These are phyloP conservation scores for Mychonastes homosphaera DNA, from an alignment of 139 green algal genomes.

Conservation along the genomic window DNA sequence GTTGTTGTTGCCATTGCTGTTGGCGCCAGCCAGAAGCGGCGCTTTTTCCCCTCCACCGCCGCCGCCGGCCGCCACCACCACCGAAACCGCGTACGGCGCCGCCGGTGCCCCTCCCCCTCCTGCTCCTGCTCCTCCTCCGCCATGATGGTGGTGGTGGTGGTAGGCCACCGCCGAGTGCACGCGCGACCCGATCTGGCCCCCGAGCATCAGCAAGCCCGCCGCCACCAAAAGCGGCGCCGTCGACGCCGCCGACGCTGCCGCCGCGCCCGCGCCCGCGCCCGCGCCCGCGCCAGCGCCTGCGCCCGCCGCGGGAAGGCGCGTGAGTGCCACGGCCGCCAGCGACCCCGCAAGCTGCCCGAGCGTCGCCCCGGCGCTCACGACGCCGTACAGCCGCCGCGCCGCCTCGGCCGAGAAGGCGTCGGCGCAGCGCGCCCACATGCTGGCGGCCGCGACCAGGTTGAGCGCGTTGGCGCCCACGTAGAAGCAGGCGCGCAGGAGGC, in stretches of 20 bases:
- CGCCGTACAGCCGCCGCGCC: slow-evolving; percentile 44
- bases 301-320: not conserved
- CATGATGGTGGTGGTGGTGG: not conserved
- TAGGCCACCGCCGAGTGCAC: not conserved
- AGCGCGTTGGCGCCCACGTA: slow-evolving; percentile 60
- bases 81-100: too few species aligned
- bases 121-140: not conserved
- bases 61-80: too few species aligned
- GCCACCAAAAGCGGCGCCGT: not conserved
- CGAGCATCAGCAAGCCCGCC: not conserved
- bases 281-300: not conserved
- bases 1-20: too few species aligned
- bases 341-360: slow-evolving; percentile 32
- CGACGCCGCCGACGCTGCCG: not conserved
- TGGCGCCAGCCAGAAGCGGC: too few species aligned
- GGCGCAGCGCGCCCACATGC: slow-evolving; percentile 60
- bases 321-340: slow-evolving; percentile 13
- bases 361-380: slow-evolving; percentile 34
- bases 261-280: not conserved
- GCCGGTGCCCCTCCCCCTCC: too few species aligned
- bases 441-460: slow-evolving; percentile 55
- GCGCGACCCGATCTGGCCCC: not conserved
- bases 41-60: too few species aligned
- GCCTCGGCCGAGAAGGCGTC: slow-evolving; percentile 50
- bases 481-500: slow-evolving; percentile 30